Conservation (phyloP, 2,329 filamentous ascomycete species). For the Drechslerella coelobrocha region DNA sequence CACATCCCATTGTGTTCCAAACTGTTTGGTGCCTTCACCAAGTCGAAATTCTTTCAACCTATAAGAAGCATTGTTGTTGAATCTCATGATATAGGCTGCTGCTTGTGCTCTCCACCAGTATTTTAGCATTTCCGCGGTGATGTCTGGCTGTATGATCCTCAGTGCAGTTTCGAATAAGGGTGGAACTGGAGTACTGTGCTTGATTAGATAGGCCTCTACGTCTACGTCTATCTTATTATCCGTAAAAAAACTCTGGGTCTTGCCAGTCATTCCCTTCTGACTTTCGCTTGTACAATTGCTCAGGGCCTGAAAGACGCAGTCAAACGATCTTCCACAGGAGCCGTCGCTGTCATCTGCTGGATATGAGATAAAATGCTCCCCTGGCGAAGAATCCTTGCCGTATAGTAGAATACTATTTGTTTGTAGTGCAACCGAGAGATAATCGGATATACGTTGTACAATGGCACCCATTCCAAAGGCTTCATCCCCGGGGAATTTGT, state of each 20-base stretch:
- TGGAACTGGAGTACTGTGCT: conserved; percentile 38
- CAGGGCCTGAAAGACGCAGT: conserved; percentile 52
- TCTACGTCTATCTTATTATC: conserved; percentile 20
- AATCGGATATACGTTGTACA: conserved; percentile 44
- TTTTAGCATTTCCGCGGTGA: conserved; percentile 51
- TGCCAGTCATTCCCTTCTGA: conserved; percentile 19
- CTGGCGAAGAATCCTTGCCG: conserved; percentile 39
- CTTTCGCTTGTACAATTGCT: conserved; percentile 26
- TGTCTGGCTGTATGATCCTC: conserved; percentile 43
- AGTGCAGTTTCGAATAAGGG: conserved; percentile 47
- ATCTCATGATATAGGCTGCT: conserved; percentile 52
- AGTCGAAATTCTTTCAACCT: conserved; percentile 42
- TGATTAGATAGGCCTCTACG: conserved; percentile 23
- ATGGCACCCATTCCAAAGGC: conserved; percentile 51
- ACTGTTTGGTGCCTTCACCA: conserved; percentile 28
- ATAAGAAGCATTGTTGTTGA: conserved; percentile 46
- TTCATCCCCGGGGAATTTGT: conserved; percentile 52
- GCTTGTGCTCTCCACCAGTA: conserved; percentile 54
- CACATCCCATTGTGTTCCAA: conserved; percentile 33
- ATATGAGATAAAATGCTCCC: conserved; percentile 50
- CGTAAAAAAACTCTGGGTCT: conserved; percentile 21
- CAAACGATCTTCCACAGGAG: conserved; percentile 50
- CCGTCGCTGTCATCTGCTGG: conserved; percentile 1
- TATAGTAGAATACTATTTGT: conserved; percentile 52
- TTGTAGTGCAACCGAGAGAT: conserved; percentile 50